phyloP scores from a whole-genome alignment of 2,329 filamentous ascomycete genomes.

The Ophiostoma montium region DNA sequence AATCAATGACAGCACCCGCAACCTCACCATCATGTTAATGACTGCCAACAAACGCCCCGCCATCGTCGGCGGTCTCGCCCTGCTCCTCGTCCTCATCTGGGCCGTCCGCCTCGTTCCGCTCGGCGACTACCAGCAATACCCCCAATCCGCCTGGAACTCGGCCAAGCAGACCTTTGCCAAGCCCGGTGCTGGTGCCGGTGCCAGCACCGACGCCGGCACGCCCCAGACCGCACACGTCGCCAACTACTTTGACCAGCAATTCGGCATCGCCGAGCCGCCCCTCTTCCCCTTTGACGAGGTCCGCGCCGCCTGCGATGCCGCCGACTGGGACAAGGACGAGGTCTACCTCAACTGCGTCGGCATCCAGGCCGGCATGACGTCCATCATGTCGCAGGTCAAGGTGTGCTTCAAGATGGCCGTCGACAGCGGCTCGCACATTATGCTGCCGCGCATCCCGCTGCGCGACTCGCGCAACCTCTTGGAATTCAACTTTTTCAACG shows the following conservation, averaged over 20 bases:
- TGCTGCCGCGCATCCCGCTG: slow-evolving; percentile 22
- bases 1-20: neutral
- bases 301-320: slow-evolving; percentile 15
- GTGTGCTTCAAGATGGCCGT: slow-evolving; percentile 23
- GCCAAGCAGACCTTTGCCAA: slow-evolving; percentile 10
- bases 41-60: slow-evolving; percentile 10
- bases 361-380: slow-evolving; percentile 21
- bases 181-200: too few relatives aligned
- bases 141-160: slow-evolving; percentile 9
- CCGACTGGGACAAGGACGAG: slow-evolving; percentile 16
- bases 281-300: slow-evolving; percentile 16
- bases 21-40: neutral
- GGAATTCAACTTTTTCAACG: slow-evolving; percentile 21
- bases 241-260: slow-evolving; percentile 21
- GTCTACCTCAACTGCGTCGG: slow-evolving; percentile 20
- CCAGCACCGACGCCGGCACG: too few relatives aligned
- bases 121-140: slow-evolving; percentile 8
- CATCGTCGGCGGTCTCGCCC: slow-evolving; percentile 5
- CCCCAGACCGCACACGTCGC: neutral
- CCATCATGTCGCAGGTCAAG: slow-evolving; percentile 22
- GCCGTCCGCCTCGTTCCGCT: slow-evolving; percentile 5
- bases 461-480: slow-evolving; percentile 18
- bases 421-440: slow-evolving; percentile 18
- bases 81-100: slow-evolving; percentile 11
- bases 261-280: slow-evolving; percentile 11